Base-by-base conservation (phyloP, 768 basidiomycete genomes). In the Lactifluus hygrophoroides region DNA sequence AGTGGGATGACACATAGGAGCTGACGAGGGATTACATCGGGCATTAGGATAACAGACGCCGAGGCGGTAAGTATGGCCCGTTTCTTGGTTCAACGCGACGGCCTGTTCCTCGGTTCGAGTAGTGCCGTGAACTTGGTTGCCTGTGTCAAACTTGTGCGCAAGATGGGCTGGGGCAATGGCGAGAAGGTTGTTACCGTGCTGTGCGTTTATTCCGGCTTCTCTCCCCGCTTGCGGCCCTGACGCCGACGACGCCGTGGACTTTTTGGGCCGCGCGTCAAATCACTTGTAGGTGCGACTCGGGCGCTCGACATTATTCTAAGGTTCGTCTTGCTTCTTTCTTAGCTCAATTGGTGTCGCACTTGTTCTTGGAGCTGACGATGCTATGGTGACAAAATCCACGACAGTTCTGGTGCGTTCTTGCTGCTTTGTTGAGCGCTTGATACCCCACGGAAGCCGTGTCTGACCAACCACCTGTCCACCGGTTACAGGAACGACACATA, bases 61-160 rank as follows among this genome's bases (percentile, higher is more conserved):
- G 95, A 99, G 72, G 95, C 95, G 0, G 91, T 98, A 47, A 83
- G 88, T 8, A 98, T 98, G 95, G 88, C 94, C 1, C 84, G 94
- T 10, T 93, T 93, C 69, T 80, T 99, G 19, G 92, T 96, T 4
- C 76, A 86, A 50, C 76, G 90, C 55, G 95, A 98, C 64, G 96
- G 96, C 0, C 75, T 99, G 27, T 98, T 94, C 73, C 76, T 98
- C 28, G 96, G 96, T 14, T 97, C 94, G 0, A 95, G 92, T 59
- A 94, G 91, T 66, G 95, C 96, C 0, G 94, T 93, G 69, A 99
- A 98, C 68, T 77, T 99, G 38, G 82, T 96, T n/a, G 90, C 95
- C 1, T 92, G 90, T 64, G 79, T 96, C 46, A 86, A 88, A 66
- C 75, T 94, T 16, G 84, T 80, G 2, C 84, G 83, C 65, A 80